Base-by-base conservation (phyloP, 495 filamentous ascomycete genomes). In the Penicillium cosmopolitanum region DNA sequence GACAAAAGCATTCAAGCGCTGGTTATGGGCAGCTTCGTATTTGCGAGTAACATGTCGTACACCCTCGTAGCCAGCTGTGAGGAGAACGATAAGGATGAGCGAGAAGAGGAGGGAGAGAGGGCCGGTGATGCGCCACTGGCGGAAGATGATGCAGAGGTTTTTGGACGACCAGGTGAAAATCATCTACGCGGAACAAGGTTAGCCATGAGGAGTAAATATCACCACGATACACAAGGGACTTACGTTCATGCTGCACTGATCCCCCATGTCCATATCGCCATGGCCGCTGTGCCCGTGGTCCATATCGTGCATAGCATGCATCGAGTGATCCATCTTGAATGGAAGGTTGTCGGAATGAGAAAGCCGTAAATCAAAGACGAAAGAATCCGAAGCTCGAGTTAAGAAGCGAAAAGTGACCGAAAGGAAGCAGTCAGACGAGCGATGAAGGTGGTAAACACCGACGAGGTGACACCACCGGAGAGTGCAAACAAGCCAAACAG, bases 61-160 rank as follows among this genome's bases (percentile, higher is more conserved):
- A 28, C 87, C 87, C 74, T 98, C 95, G 79, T 98, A 98, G 18
- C 92, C 92, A 12, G 92, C 92, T 25, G 89, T 89, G 60, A 98
- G 79, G 55, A 87, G 81, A 53, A 93, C 87, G 62, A 98, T 86
- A 54, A 85, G 90, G 51, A 91, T 71, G 62, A 98, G 87, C 34
- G 93, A 96, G 66, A 90, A 68, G 68, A 97, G 65, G 31, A 98
- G 87, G 8, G 86, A 85, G 23, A 81, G 57, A n/a, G 85, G 85
- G 42, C 85, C 86, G 52, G 77, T 83, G 72, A 98, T 78, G 68
- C 88, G 95, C 95, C 95, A 98, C 77, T 86, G 84, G 63, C 81
- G 86, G 81, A 97, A 98, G 74, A 98, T 82, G 68, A 98, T 93
- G 82, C 95, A 98, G 58, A 98, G 89, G 74, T 97, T 85, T 47